Conservation (phyloP, 495 filamentous ascomycete species). For the Glonium stellatum region DNA sequence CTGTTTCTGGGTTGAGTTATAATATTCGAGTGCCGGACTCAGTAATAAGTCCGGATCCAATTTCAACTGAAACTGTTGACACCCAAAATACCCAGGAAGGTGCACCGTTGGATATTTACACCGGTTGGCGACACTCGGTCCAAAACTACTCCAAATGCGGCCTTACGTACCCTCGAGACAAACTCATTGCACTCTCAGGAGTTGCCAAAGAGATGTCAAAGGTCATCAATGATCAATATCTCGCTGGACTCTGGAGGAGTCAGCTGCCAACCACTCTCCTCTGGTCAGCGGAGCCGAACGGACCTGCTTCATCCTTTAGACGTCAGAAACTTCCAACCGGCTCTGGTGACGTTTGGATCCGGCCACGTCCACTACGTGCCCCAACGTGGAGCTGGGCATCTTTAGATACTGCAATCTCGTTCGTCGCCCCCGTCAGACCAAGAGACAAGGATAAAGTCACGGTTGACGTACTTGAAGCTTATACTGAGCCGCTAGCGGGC, state of each 20-base stretch:
- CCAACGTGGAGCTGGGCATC: background rate
- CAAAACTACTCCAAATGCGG: background rate
- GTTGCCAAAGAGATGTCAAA: background rate
- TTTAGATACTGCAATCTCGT: background rate
- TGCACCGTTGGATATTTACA: background rate
- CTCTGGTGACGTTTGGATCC: background rate
- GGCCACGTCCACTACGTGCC: background rate
- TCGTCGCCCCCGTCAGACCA: background rate
- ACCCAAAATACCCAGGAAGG: background rate
- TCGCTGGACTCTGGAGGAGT: conserved; percentile 1
- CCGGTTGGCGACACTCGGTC: background rate
- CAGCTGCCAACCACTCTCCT: background rate
- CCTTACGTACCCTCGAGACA: background rate
- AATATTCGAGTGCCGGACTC: background rate
- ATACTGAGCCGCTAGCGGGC: background rate
- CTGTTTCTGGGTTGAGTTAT: background rate
- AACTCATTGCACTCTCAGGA: background rate
- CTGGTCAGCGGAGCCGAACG: conserved; percentile 1
- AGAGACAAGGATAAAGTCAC: background rate
- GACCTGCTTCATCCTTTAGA: background rate
- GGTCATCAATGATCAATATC: conserved; percentile 1
- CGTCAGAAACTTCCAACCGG: background rate
- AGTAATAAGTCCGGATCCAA: background rate
- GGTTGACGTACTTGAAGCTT: background rate
- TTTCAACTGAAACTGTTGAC: background rate